phyloP scores from a whole-genome alignment of 768 basidiomycete genomes.

The Rhodosporidiobolus sp. region DNA sequence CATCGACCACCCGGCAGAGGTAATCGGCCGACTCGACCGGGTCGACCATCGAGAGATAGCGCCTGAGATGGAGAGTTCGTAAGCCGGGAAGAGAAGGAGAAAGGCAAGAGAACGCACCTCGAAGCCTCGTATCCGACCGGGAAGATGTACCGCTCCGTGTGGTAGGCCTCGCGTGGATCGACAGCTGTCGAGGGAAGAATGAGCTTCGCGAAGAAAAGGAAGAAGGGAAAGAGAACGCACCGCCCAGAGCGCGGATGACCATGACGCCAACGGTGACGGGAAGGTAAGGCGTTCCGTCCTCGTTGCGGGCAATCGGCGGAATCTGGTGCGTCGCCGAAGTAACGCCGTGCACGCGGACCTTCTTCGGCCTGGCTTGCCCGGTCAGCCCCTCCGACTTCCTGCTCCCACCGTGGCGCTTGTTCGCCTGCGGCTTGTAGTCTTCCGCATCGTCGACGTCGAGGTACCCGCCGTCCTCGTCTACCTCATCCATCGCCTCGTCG shows the following conservation, averaged over 20 bases:
- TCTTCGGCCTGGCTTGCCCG: conserved; percentile 66
- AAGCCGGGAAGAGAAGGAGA: conserved; percentile 1
- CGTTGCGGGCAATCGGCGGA: conserved; percentile 71
- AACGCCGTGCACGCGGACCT: conserved; percentile 75
- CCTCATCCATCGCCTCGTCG: conserved; percentile 53
- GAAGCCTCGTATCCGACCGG: conserved; percentile 82
- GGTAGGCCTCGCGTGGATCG: conserved; percentile 65
- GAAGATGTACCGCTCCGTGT: conserved; percentile 83
- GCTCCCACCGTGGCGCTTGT: conserved; percentile 16
- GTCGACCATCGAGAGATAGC: conserved; percentile 73
- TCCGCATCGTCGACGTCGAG: conserved; percentile 44
- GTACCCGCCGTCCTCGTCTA: conserved; percentile 36
- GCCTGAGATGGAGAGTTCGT: conserved; percentile 51
- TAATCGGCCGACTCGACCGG: conserved; percentile 67
- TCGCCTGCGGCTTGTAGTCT: conserved; percentile 51
- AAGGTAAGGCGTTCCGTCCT: conserved; percentile 61
- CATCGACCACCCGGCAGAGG: conserved; percentile 76
- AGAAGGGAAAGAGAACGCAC: conserved; percentile 47
- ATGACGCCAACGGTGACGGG: conserved; percentile 83
- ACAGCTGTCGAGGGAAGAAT: background rate
- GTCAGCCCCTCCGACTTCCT: conserved; percentile 48
- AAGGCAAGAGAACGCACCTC: conserved; percentile 54
- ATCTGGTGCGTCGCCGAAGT: conserved; percentile 57
- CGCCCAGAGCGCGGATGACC: conserved; percentile 69
- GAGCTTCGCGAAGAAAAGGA: too few species aligned